Conservation (phyloP, 2,329 filamentous ascomycete genomes). For the Tolypocladium ophioglossoides region DNA sequence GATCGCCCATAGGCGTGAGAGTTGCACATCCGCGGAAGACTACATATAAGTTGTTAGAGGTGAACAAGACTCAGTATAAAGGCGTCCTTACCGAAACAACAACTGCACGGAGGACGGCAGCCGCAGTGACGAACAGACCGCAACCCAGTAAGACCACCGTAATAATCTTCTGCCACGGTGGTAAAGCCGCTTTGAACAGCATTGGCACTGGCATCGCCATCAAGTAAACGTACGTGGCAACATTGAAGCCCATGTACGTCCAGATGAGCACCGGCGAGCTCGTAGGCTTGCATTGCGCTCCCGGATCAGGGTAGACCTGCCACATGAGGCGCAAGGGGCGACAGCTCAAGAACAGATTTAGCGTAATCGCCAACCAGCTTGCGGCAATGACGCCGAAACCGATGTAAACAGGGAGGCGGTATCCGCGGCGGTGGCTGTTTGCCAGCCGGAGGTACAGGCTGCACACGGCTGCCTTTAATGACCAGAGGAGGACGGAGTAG, state of each 20-base stretch:
- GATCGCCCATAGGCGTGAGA: neutral
- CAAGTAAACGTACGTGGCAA: slow-evolving; percentile 1
- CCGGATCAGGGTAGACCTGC: slow-evolving; percentile 1
- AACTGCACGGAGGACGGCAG: slow-evolving; percentile 1
- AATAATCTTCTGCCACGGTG: neutral
- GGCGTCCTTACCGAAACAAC: neutral
- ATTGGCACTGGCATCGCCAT: neutral
- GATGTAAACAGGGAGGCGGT: neutral
- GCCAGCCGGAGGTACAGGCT: slow-evolving; percentile 1
- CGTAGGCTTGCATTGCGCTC: slow-evolving; percentile 2
- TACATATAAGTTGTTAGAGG: neutral
- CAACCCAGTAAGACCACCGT: neutral
- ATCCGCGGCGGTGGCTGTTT: neutral
- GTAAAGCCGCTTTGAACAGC: neutral
- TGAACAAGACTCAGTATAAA: no score
- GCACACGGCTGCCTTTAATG: slow-evolving; percentile 5
- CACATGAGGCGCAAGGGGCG: slow-evolving; percentile 3
- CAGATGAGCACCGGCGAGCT: slow-evolving; percentile 4
- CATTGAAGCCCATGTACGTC: slow-evolving; percentile 3
- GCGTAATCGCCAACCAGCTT: slow-evolving; percentile 1
- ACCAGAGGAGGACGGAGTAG: slow-evolving; percentile 5
- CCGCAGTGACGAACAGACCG: neutral
- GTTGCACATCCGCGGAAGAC: neutral
- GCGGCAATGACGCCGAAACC: slow-evolving; percentile 1
- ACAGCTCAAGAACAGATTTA: slow-evolving; percentile 4